Conservation (phyloP, 2,329 filamentous ascomycete species). For the Ascocoryne sarcoides region DNA sequence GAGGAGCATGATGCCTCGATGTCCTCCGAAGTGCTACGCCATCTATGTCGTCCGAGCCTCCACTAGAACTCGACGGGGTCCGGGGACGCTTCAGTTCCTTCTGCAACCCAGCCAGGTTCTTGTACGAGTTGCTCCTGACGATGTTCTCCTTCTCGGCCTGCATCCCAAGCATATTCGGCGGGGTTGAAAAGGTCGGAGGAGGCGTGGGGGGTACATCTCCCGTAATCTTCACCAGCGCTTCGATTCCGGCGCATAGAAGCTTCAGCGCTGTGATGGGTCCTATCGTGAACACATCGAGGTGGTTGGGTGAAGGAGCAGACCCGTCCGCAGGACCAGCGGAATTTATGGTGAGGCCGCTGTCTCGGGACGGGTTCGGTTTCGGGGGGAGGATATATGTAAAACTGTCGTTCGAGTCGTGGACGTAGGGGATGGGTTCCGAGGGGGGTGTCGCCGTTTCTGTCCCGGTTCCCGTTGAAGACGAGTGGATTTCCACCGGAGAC, state of each 20-base stretch:
- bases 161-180: conserved; percentile 57
- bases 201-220: conserved; percentile 78
- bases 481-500: conserved; percentile 6
- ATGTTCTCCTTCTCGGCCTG: conserved; percentile 54
- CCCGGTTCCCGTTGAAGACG: neutral
- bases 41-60: conserved; percentile 37
- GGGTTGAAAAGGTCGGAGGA: conserved; percentile 51
- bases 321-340: conserved; percentile 18
- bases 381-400: conserved; percentile 24
- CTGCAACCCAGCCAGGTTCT: conserved; percentile 19
- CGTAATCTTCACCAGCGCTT: conserved; percentile 61
- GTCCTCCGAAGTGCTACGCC: conserved; percentile 42
- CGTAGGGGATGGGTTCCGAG: neutral
- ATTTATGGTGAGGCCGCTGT: conserved; percentile 22
- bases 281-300: conserved; percentile 64
- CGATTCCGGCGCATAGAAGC: conserved; percentile 64
- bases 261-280: conserved; percentile 67
- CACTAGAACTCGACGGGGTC: conserved; percentile 18
- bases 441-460: neutral
- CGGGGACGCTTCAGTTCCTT: conserved; percentile 24
- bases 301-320: conserved; percentile 29
- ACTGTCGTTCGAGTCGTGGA: conserved; percentile 26
- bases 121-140: conserved; percentile 48
- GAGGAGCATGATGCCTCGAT: conserved; percentile 15
- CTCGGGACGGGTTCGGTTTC: conserved; percentile 25